Evolutionary conservation across 495 filamentous ascomycete species (phyloP).

Genomic region (Tuber magnatum): DNA sequence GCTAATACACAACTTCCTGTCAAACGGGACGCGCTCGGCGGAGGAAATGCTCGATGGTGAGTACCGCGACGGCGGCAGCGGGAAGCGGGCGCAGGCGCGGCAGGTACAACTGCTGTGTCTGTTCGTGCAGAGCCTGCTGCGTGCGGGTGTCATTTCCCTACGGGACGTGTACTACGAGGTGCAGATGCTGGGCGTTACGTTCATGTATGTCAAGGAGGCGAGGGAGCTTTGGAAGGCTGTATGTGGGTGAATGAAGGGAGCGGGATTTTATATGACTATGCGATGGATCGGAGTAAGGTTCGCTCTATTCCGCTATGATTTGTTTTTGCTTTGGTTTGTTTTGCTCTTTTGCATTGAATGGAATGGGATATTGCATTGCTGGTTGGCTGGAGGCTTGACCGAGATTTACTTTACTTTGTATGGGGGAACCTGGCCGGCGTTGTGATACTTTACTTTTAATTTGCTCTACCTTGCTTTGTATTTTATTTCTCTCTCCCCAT

Average conservation of each 20-base stretch:
- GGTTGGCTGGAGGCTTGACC: neutral
- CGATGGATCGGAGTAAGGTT: neutral
- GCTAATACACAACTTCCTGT: slow-evolving; percentile 29
- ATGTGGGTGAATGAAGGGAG: slow-evolving; percentile 13
- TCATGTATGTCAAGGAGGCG: slow-evolving; percentile 43
- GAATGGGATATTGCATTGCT: neutral
- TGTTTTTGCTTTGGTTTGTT: neutral
- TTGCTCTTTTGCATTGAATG: neutral
- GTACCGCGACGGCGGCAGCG: slow-evolving; percentile 10
- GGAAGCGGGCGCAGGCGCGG: slow-evolving; percentile 37
- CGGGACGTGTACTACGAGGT: slow-evolving; percentile 45
- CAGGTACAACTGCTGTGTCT: slow-evolving; percentile 43
- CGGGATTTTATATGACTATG: neutral
- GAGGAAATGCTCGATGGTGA: slow-evolving; percentile 24
- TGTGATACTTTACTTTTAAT: neutral
- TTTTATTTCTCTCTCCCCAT: neutral
- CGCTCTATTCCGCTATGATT: neutral
- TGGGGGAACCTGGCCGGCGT: neutral
- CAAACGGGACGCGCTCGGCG: slow-evolving; percentile 29
- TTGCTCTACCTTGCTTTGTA: neutral
- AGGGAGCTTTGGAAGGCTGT: slow-evolving; percentile 36
- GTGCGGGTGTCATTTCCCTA: slow-evolving; percentile 35
- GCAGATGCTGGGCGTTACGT: slow-evolving; percentile 45
- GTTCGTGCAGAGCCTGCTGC: slow-evolving; percentile 43
- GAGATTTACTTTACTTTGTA: slow-evolving; percentile 4